Conservation (phyloP, 257 asterid species). For the Orobanche coerulescens region DNA sequence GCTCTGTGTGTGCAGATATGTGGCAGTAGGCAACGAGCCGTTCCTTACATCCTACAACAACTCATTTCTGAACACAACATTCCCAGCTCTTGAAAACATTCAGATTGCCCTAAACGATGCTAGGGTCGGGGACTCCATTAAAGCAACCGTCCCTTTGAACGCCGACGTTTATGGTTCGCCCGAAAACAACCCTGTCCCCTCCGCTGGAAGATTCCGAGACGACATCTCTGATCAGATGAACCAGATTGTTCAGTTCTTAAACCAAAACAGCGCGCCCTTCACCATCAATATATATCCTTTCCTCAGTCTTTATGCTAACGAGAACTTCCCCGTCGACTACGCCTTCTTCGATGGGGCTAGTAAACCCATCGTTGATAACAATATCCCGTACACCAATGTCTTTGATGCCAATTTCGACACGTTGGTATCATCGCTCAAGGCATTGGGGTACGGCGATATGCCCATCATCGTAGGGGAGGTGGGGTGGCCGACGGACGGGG, state of each 20-base stretch:
- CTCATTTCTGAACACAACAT: slow-evolving; percentile 60
- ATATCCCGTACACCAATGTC: slow-evolving; percentile 50
- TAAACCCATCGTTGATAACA: slow-evolving; percentile 44
- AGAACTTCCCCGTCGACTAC: slow-evolving; percentile 59
- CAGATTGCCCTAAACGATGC: slow-evolving; percentile 68
- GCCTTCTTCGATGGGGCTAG: slow-evolving; percentile 69
- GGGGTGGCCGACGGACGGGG: slow-evolving; percentile 82
- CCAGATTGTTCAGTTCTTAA: slow-evolving; percentile 59
- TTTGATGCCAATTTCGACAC: slow-evolving; percentile 81
- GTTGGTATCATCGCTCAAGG: slow-evolving; percentile 51
- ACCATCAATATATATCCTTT: slow-evolving; percentile 66
- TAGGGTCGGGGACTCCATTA: slow-evolving; percentile 50
- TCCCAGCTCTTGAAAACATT: slow-evolving; percentile 78
- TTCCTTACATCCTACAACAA: slow-evolving; percentile 62
- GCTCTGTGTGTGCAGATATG: slow-evolving; percentile 41
- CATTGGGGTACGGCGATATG: slow-evolving; percentile 51
- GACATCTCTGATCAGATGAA: slow-evolving; percentile 49
- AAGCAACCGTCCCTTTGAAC: slow-evolving; percentile 69
- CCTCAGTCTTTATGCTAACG: slow-evolving; percentile 59
- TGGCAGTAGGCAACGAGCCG: slow-evolving; percentile 84
- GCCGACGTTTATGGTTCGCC: slow-evolving; percentile 77
- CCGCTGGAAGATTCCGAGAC: slow-evolving; percentile 57
- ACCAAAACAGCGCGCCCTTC: slow-evolving; percentile 65
- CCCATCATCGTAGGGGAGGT: slow-evolving; percentile 67
- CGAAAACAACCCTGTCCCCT: slow-evolving; percentile 46